Base-by-base conservation (phyloP, 1,284 basidiomycete species). In the Naganishia liquefaciens region DNA sequence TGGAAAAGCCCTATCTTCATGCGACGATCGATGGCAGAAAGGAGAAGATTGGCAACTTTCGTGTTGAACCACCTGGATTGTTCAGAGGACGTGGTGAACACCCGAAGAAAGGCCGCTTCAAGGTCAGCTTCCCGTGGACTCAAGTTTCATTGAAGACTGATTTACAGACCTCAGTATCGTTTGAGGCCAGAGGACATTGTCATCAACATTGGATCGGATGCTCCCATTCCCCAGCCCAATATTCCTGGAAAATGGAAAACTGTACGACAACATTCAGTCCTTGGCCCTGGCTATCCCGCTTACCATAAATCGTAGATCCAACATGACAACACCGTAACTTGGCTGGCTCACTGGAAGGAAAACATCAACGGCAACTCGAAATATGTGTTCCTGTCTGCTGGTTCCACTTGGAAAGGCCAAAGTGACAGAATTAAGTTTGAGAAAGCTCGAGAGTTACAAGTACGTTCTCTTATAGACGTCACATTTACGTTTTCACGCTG, bases 81-180 rank as follows among this genome's bases (percentile, higher is more conserved):
- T 99, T 99, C 82, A 84, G 95, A 78, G 96, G 96, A 66, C 93
- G 96, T 70, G 96, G 96, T 66, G 93, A 97, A 73, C 96, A 99
- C 79, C 96, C 96, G 1, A 94, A 91, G 83, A 98, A 97, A 78
- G 96, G 96, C 27, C 88, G 88, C 58, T 83, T 98, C 68, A 99
- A 99, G 85, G 91, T 93, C 72, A 72, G 80, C 73, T 10, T 37
- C 19, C 19, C 15, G 43, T 19, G 37, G 15, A 28, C n/a, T 52
- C 40, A 19, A 44, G 2, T 17, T 43, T 30, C 9, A 46, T 11
- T n/a, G 42, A 15, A 4, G n/a, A 21, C 58, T 73, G 70, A 74
- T 66, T 19, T 62, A 72, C 4, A 47, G n/a, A 71, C 5, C 43
- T 15, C 71, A 95, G 92, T 81, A 84, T 67, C 90, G 94, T 65